Conservation (phyloP, 352 stramenopile species). For the Aphanomyces invadans region DNA sequence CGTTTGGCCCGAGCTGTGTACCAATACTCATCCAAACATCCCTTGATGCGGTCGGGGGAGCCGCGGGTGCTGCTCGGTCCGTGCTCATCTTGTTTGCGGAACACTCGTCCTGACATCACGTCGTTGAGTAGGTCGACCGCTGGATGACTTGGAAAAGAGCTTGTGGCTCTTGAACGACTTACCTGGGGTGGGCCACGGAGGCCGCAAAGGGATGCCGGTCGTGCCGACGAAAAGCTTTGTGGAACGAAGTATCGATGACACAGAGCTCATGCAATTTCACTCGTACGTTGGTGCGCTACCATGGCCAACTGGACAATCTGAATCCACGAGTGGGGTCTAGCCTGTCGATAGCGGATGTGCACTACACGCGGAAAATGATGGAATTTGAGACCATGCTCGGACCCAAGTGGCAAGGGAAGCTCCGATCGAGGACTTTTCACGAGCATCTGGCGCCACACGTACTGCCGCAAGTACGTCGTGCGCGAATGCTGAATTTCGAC, state of each 20-base stretch:
- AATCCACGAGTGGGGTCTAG: constrained; percentile 16
- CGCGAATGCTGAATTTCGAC: too few relatives aligned
- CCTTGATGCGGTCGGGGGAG: background rate
- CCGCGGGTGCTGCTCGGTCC: background rate
- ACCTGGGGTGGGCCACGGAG: constrained; percentile 56
- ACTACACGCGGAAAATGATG: constrained; percentile 51
- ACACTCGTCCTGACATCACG: constrained; percentile 21
- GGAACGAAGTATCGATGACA: constrained; percentile 48
- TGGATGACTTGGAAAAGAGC: constrained; percentile 45
- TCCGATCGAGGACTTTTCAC: constrained; percentile 37
- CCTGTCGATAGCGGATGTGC: constrained; percentile 31
- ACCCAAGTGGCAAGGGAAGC: constrained; percentile 37
- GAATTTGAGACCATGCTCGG: constrained; percentile 53
- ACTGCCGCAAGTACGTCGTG: constrained; percentile 36
- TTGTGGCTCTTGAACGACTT: constrained; percentile 56
- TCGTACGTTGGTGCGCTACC: too few relatives aligned
- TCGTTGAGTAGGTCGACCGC: constrained; percentile 30
- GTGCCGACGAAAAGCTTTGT: constrained; percentile 30
- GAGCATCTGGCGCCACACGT: constrained; percentile 36
- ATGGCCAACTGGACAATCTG: too few relatives aligned
- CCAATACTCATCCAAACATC: constrained; percentile 26
- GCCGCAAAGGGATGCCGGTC: constrained; percentile 49
- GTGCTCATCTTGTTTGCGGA: background rate
- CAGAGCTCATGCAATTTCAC: constrained; percentile 44
- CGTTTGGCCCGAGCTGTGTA: constrained; percentile 33